A percentile compares a stretch with the other conserved stretches of the same genome.
phyloP scores from a whole-genome alignment of 495 filamentous ascomycete genomes.

The Mytilinidion resinicola region DNA sequence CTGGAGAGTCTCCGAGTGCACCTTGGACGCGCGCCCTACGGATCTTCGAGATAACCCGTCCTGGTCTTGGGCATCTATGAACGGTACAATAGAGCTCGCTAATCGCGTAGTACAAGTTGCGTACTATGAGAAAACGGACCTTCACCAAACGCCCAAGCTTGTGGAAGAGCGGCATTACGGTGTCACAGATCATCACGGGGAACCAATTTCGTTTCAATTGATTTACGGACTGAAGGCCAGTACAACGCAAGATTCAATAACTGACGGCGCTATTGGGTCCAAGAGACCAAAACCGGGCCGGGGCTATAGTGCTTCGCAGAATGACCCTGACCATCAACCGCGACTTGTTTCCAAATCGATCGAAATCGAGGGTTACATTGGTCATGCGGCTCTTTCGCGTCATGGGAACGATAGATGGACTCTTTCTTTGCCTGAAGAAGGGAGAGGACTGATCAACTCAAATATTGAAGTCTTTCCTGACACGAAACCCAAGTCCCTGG shows the following conservation, averaged over 20 bases:
- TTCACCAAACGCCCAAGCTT: not conserved
- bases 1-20: conserved; percentile 15
- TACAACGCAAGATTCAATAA: too few species aligned
- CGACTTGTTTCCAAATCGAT: too few species aligned
- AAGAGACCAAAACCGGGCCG: too few species aligned
- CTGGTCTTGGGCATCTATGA: conserved; percentile 17
- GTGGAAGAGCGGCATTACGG: not conserved
- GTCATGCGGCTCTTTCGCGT: not conserved
- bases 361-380: not conserved
- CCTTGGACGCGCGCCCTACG: not conserved
- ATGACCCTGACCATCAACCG: too few species aligned
- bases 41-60: conserved; percentile 7
- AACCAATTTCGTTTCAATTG: not conserved
- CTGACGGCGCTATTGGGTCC: too few species aligned
- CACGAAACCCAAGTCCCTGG: conserved; percentile 1
- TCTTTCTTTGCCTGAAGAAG: not conserved
- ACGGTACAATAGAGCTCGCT: not conserved
- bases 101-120: not conserved
- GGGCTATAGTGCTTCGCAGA: too few species aligned
- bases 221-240: not conserved
- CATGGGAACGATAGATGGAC: not conserved
- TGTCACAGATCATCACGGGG: not conserved
- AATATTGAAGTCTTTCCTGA: conserved; percentile 10
- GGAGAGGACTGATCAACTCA: not conserved
- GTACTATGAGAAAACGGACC: not conserved